Evolutionary conservation across 2,329 filamentous ascomycete genomes (phyloP).

Genomic region (Harringtonia aguacate): DNA sequence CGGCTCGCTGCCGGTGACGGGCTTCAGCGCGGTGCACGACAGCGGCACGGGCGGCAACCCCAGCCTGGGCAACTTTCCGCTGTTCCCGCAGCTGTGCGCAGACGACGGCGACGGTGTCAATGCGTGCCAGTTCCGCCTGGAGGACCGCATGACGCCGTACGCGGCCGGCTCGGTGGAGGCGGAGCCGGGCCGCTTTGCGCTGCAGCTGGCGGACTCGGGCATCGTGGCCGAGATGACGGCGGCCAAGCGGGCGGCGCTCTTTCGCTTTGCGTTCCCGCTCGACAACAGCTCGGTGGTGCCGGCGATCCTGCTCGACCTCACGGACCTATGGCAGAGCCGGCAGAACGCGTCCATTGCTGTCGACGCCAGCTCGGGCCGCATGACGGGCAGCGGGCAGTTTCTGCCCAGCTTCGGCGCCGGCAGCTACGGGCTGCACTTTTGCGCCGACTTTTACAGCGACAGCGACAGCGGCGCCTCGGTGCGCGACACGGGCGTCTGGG

Average conservation of each 20-base stretch:
- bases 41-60: constrained; percentile 32
- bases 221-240: constrained; percentile 49
- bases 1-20: constrained; percentile 27
- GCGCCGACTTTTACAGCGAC: constrained; percentile 46
- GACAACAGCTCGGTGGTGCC: constrained; percentile 22
- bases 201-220: constrained; percentile 36
- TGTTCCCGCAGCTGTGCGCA: constrained; percentile 31
- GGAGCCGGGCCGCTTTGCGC: constrained; percentile 44
- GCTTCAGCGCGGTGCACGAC: constrained; percentile 36
- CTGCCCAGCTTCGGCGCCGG: constrained; percentile 51
- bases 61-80: constrained; percentile 33
- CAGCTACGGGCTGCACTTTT: constrained; percentile 46
- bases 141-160: constrained; percentile 29
- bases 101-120: constrained; percentile 39
- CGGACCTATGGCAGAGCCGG: constrained; percentile 42
- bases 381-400: constrained; percentile 47
- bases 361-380: constrained; percentile 35
- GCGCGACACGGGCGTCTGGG: constrained; percentile 26
- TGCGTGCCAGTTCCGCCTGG: constrained; percentile 41
- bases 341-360: constrained; percentile 39
- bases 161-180: constrained; percentile 33
- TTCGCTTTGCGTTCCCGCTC: constrained; percentile 46
- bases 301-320: constrained; percentile 46
- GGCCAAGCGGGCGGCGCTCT: constrained; percentile 50
- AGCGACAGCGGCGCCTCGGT: constrained; percentile 8